Percentiles rank a stretch among this genome's conserved stretches.
Evolutionary conservation across 2,329 filamentous ascomycete genomes (phyloP).

Genomic region (Colletotrichum sp.): DNA sequence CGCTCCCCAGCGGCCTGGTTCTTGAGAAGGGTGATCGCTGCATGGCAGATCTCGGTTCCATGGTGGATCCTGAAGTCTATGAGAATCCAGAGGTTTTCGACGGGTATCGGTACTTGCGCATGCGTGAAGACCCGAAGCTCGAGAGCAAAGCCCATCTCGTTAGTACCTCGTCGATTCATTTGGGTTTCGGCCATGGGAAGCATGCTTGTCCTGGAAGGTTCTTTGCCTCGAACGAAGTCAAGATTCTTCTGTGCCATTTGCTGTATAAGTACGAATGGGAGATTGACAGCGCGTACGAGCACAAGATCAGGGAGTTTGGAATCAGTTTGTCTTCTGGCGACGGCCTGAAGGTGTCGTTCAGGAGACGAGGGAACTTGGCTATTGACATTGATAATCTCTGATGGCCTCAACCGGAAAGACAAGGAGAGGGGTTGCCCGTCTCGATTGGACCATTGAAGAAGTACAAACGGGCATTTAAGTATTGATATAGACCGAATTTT

Average conservation of each 20-base stretch:
- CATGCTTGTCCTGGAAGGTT: not conserved
- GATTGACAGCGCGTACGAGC: not conserved
- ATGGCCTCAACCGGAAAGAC: rapidly evolving
- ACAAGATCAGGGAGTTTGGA: not conserved
- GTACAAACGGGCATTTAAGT: no score
- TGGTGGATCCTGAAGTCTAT: not conserved
- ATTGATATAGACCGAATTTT: no score
- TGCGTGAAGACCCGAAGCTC: not conserved
- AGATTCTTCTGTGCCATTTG: not conserved
- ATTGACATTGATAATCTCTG: not conserved
- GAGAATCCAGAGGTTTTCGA: not conserved
- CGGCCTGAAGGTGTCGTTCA: not conserved
- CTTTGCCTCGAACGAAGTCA: not conserved
- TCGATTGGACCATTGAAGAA: no score
- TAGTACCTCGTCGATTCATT: not conserved
- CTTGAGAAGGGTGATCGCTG: not conserved
- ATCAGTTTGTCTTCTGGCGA: not conserved
- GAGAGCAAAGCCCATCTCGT: not conserved
- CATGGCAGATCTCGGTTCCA: not conserved
- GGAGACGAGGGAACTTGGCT: not conserved
- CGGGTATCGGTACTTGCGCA: not conserved
- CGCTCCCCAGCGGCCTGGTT: not conserved
- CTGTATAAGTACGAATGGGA: not conserved
- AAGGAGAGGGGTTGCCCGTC: no score
- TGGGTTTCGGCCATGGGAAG: not conserved